Base-by-base conservation (phyloP, 1,284 basidiomycete species). In the Heterobasidion irregulare region DNA sequence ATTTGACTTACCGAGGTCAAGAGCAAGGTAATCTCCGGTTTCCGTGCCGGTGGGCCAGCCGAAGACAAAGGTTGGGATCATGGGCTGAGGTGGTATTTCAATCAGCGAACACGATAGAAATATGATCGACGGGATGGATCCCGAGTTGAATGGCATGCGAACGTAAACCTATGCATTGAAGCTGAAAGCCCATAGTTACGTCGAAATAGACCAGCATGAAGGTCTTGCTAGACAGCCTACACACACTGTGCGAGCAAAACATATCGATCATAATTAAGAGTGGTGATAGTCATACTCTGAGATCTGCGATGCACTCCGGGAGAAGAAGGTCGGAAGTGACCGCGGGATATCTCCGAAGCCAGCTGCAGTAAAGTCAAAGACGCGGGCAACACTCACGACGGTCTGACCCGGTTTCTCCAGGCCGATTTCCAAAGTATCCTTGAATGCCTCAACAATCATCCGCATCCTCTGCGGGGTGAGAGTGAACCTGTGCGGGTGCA, bases 51-150 rank as follows among this genome's bases (percentile, higher is more conserved):
- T 82, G 15, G 96, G 97, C 89, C 94, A 99, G 46, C 94, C 95
- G 66, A 99, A 98, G 54, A 99, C 96, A 70, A 79, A 99, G 0
- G 96, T 94, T 5, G 97, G 96, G 56, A 98, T 91, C 95, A 92
- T 94, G 19, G 90, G 92, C 88, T 91, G 45, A 16, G 15, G 43
- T 47, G 32, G 44, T 58, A 59, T 52, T 45, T 60, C 50, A 19
- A 48, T 48, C 48, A 57, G 32, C 19, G 38, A 60, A 60, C 10
- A 36, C 45, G 16, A 18, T 13, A 56, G 38, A n/a, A 8, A 41
- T 41, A 41, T 41, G 38, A n/a, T 12, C 12, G n/a, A 10, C 10
- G n/a, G 38, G 4, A 41, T 41, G 10, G n/a, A 34, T 50, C 26
- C 18, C 43, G 34, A 41, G 44, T 36, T 47, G 26, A 55, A 54